Conservation (phyloP, 1,139 yeast genomes). For the Hyphopichia fennica region DNA sequence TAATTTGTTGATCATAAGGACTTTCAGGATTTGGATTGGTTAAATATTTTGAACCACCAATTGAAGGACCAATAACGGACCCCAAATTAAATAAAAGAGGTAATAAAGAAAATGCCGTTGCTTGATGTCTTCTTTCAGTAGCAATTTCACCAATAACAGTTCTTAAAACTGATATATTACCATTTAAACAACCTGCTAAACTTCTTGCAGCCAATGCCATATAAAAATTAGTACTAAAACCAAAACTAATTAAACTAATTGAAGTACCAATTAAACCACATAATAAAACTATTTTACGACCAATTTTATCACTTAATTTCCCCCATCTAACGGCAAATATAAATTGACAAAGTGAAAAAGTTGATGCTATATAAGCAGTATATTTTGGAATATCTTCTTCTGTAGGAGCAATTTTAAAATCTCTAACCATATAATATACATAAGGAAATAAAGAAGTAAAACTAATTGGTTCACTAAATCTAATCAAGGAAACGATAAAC, state of each 20-base stretch:
- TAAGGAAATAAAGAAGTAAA: constrained; percentile 43
- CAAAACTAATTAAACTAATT: constrained; percentile 27
- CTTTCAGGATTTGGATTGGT: constrained; percentile 26
- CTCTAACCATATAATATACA: constrained; percentile 41
- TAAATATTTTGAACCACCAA: constrained; percentile 48
- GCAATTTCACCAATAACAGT: constrained; percentile 42
- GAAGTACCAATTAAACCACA: constrained; percentile 35
- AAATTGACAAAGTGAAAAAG: constrained; percentile 39
- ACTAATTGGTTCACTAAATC: constrained; percentile 39
- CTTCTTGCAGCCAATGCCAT: constrained; percentile 34
- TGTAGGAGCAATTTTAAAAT: constrained; percentile 33
- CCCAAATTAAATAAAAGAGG: constrained; percentile 39
- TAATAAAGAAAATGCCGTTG: constrained; percentile 35
- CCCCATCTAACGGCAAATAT: constrained; percentile 41
- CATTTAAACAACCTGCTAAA: constrained; percentile 35
- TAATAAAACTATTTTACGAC: constrained; percentile 33
- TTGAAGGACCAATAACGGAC: constrained; percentile 52
- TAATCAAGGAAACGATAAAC: constrained; percentile 28
- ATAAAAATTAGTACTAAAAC: constrained; percentile 34
- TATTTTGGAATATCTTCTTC: constrained; percentile 36
- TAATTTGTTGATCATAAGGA: constrained; percentile 4
- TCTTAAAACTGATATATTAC: constrained; percentile 38
- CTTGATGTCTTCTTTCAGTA: constrained; percentile 36
- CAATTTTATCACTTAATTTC: constrained; percentile 29
- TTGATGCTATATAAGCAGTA: constrained; percentile 38